Base-by-base conservation (phyloP, 768 basidiomycete genomes). In the Amanita muscaria region DNA sequence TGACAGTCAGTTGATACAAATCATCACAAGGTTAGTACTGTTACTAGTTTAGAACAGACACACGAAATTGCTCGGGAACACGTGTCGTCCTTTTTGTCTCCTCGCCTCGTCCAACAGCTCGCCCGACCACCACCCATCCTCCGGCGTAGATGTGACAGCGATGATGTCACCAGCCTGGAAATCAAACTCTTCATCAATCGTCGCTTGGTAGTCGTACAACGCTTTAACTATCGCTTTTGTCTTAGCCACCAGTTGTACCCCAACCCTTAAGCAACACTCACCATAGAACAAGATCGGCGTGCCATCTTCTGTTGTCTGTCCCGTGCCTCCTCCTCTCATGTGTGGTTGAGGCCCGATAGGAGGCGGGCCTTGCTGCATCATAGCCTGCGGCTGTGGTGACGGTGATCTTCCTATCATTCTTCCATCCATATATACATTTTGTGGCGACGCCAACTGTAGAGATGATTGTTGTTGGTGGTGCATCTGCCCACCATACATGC, bases 91-190 rank as follows among this genome's bases (percentile, higher is more conserved):
- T 12, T 70, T 68, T 51, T 81, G 74, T 51, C 87, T 69, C 52
- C 88, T 65, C 23, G 70, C 68, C 53, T 88, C 85, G 49, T 88
- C 84, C n/a, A 89, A 64, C 47, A 90, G 62, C 53, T 86, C 83
- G 18, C 94, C 94, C 45, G 80, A 86, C 94, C 93, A 98, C 94
- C 94, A 97, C 1, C 94, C 94, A 55, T 96, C 93, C 54, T 92
- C 91, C 4, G 91, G 91, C 5, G 91, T 94, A 16, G 80, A 74
- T 0, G 88, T 93, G 8, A 98, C 93, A 5, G 92, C 93, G 51
- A 98, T 96, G 51, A 96, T 88, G 63, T 98, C 94, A 2, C 87
- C 89, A 16, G 80, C 70, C 58, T 92, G 88, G 79, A 98, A 97
- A 60, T 93, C 87, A 61, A 98, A 97, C 65, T 97, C 94, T 57